These are phyloP conservation scores for Fusarium nematophilum DNA, from an alignment of 2,329 filamentous ascomycete species.

Conservation along the genomic window DNA sequence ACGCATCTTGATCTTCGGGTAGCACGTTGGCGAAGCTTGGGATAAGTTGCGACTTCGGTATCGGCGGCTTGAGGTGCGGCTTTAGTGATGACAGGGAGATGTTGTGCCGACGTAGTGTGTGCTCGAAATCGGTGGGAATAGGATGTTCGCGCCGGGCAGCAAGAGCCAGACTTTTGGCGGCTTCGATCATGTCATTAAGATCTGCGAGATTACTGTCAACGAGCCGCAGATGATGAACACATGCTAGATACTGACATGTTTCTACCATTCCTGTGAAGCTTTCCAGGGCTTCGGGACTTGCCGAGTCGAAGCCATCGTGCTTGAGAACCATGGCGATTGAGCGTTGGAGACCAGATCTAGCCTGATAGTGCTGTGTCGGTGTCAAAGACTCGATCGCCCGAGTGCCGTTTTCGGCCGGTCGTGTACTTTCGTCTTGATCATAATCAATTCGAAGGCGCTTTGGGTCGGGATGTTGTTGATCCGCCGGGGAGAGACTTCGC, in stretches of 20 bases:
- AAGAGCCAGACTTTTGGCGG: conserved; percentile 60
- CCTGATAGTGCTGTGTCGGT: conserved; percentile 49
- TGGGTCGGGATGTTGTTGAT: conserved; percentile 39
- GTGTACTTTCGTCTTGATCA: conserved; percentile 1
- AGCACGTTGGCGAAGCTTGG: conserved; percentile 54
- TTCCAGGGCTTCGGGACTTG: conserved; percentile 68
- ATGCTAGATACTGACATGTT: conserved; percentile 59
- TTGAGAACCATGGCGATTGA: conserved; percentile 66
- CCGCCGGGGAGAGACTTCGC: conserved; percentile 48
- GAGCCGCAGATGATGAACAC: too few relatives aligned
- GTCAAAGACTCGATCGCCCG: conserved; percentile 35
- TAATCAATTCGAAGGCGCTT: conserved; percentile 47
- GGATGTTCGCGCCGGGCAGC: conserved; percentile 64
- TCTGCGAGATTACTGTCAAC: conserved; percentile 51
- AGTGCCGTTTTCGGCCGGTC: conserved; percentile 27
- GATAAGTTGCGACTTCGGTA: conserved; percentile 54
- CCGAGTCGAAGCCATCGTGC: conserved; percentile 68
- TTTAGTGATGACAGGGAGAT: conserved; percentile 63
- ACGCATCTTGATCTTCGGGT: conserved; percentile 53
- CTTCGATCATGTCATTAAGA: conserved; percentile 59
- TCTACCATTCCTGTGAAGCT: conserved; percentile 67
- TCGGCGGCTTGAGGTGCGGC: conserved; percentile 66
- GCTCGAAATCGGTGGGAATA: conserved; percentile 68
- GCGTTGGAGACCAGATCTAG: conserved; percentile 58
- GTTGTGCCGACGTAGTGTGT: conserved; percentile 63